Conservation (phyloP, 345 rosid species). For the Alliaria petiolata region DNA sequence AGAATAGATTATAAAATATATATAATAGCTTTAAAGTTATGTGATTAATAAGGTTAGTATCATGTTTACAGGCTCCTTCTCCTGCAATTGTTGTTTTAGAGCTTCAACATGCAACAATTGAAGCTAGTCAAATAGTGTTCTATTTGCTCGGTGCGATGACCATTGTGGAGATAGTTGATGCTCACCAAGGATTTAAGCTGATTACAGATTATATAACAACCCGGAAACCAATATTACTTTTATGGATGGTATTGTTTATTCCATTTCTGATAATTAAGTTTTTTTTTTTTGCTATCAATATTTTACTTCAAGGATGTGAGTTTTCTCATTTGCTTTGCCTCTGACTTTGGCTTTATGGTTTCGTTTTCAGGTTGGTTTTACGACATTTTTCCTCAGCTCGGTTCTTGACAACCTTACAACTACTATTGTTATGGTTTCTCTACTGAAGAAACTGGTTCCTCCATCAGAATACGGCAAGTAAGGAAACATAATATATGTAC, state of each 20-base stretch:
- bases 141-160: slow-evolving; percentile 96
- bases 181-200: slow-evolving; percentile 92
- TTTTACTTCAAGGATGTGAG: not conserved
- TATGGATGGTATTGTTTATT: no score
- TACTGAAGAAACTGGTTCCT: slow-evolving; percentile 60
- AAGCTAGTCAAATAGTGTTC: slow-evolving; percentile 38
- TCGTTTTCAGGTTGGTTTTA: slow-evolving; percentile 60
- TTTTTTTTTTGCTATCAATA: not conserved
- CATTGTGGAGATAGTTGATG: slow-evolving; percentile 78
- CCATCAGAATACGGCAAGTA: slow-evolving; percentile 85
- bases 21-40: not conserved
- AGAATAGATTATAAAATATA: not conserved
- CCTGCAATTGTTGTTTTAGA: slow-evolving; percentile 65
- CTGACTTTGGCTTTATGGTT: not conserved
- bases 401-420: slow-evolving; percentile 85
- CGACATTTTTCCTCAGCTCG: slow-evolving; percentile 75
- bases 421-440: slow-evolving; percentile 81
- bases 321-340: not conserved
- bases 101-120: slow-evolving; percentile 37
- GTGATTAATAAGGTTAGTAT: not conserved
- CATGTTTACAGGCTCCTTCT: slow-evolving; percentile 66
- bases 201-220: slow-evolving; percentile 76
- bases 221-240: slow-evolving; percentile 44
- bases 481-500: slow-evolving; percentile 10
- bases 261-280: not conserved